Percentiles rank a stretch among this genome's conserved stretches.
Conservation (phyloP, 2,329 filamentous ascomycete species). For the Beauveria brongniartii region DNA sequence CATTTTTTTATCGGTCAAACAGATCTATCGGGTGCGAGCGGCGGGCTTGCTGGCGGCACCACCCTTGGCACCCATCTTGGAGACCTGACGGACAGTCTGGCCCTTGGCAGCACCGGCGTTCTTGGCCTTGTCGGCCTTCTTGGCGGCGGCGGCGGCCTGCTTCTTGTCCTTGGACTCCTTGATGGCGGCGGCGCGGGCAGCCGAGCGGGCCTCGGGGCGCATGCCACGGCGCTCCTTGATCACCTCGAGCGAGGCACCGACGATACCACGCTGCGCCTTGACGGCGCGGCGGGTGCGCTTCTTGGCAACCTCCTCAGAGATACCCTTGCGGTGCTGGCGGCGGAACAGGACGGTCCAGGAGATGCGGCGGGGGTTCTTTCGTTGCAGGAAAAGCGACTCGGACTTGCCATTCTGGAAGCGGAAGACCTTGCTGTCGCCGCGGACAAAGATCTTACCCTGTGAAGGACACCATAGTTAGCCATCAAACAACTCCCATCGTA, state of each 20-base stretch:
- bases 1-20: slow-evolving; percentile 1
- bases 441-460: slow-evolving; percentile 99
- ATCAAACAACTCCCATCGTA: background rate
- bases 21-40: slow-evolving; percentile 66
- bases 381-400: slow-evolving; percentile 99
- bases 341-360: slow-evolving; percentile 98
- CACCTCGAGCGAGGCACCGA: slow-evolving; percentile 97
- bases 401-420: slow-evolving; percentile 99
- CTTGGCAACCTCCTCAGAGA: slow-evolving; percentile 99
- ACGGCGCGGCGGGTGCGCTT: slow-evolving; percentile 97
- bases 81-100: slow-evolving; percentile 70
- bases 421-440: slow-evolving; percentile 99
- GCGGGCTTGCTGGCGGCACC: slow-evolving; percentile 69
- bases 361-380: slow-evolving; percentile 99
- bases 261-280: slow-evolving; percentile 98
- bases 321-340: slow-evolving; percentile 99
- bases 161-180: slow-evolving; percentile 99
- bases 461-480: slow-evolving; percentile 22
- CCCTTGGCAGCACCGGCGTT: slow-evolving; percentile 67
- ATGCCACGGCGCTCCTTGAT: slow-evolving; percentile 97
- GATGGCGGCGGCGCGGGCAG: slow-evolving; percentile 83
- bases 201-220: slow-evolving; percentile 91
- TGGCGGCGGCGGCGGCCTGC: slow-evolving; percentile 73
- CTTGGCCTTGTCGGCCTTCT: slow-evolving; percentile 99
- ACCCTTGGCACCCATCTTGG: slow-evolving; percentile 97